Evolutionary conservation across 495 filamentous ascomycete genomes (phyloP), one percentile per base, ranked within the genome.

Genomic region (Aspergillus taichungensis): DNA sequence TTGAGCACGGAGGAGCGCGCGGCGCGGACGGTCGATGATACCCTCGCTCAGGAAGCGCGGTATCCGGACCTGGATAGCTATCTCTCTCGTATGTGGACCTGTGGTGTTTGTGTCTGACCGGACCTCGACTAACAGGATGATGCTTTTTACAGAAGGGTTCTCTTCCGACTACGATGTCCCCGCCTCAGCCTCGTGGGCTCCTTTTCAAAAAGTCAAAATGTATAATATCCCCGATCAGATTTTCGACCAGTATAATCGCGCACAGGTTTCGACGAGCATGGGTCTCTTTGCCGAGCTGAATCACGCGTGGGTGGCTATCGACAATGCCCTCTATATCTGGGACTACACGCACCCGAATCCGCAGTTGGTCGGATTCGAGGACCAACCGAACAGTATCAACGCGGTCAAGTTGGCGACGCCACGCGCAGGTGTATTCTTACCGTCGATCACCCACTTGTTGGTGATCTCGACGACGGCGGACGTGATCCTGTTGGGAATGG

Each of bases 301-400:
- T 47, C 90, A 96, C 67, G 91, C 90, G 36, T 99, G 91, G 89
- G 83, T 94, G 13, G 76, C 86, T 0, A 94, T 99, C 56, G 92
- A 99, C 66, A 95, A 92, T 64, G 82, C 85, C 43, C 73, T 99
- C 24, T 99, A 97, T 59, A 72, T 99, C 9, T 99, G 92, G 92
- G 92, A 99, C 63, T 99, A 95, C 57, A 91, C 88, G 8, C 76
- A 84, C 49, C 82, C 85, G 27, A 82, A 88, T 55, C 84, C 90
- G 14, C 85, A 92, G 54, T 64, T 95, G n/a, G 83, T 92, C 43
- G 92, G 91, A 28, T 97, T 82, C 58, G 92, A 97, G 62, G 88
- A 92, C 42, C 85, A 88, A 61, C 69, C 80, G 5, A 82, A 94
- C 59, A 84, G 73, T 45, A 95, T 99, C 51, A 87, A 83, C 24